phyloP scores from a whole-genome alignment of 495 filamentous ascomycete genomes.

The Elasticomyces elasticus region DNA sequence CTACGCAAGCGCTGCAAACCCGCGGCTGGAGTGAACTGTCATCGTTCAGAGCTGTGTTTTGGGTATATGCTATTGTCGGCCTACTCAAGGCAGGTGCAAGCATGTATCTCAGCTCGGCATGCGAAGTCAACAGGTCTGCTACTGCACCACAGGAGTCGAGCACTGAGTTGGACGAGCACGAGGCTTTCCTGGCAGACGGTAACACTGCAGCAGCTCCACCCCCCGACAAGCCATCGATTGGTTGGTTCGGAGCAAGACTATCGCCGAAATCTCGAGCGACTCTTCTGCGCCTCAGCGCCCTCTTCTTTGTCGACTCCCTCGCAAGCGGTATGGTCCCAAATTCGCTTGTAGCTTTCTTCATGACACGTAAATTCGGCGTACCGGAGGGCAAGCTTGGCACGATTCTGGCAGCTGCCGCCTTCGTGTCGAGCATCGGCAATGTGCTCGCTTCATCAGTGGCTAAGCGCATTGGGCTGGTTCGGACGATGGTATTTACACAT shows the following conservation, averaged over 20 bases:
- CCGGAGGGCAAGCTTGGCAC: constrained; percentile 57
- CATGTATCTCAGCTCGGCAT: constrained; percentile 45
- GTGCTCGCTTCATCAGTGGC: constrained; percentile 65
- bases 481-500: constrained; percentile 82
- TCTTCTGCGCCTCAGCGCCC: constrained; percentile 59
- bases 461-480: constrained; percentile 65
- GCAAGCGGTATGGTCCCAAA: constrained; percentile 65
- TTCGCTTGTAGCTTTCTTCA: constrained; percentile 56
- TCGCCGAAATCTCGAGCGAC: constrained; percentile 40
- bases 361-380: constrained; percentile 64
- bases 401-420: constrained; percentile 55
- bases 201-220: not conserved
- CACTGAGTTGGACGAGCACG: constrained; percentile 20
- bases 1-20: constrained; percentile 40
- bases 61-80: constrained; percentile 59
- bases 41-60: constrained; percentile 60
- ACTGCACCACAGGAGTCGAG: constrained; percentile 5
- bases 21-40: constrained; percentile 46
- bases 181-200: constrained; percentile 40
- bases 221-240: not conserved
- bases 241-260: not conserved
- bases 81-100: constrained; percentile 56
- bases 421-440: constrained; percentile 56
- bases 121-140: constrained; percentile 40
- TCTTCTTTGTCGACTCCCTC: constrained; percentile 68